Base-by-base conservation (phyloP, 371 early-diverging fungal species). In the Haplosporangium sp. region DNA sequence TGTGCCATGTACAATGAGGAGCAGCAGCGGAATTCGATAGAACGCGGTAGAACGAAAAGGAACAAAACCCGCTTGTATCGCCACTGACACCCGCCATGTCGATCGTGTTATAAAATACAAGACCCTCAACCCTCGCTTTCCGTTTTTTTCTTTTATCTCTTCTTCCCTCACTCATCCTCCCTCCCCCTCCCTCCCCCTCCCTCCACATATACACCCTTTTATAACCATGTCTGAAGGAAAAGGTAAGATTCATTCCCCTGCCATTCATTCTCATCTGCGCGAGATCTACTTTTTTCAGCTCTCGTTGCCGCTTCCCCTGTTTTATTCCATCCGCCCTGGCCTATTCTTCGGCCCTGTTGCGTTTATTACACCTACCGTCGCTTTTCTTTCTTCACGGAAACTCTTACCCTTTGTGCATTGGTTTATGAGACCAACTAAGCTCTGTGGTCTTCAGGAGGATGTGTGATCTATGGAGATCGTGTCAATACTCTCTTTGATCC, bases 151-250 rank as follows among this genome's bases (percentile, higher is more conserved):
- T 59, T 63, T 64, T 53, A 57, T 59, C 57, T 57, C 50, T 43
- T 65, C 51, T 37, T 64, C 65, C 65, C 40, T 57, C 51, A 46
- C 52, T 36, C 64, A 38, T 45, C n/a, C 48, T 63, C 63, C 54
- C 52, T 50, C 37, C 65, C 53, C 57, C 42, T 55, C 52, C 57
- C 69, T 21, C n/a, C 65, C 53, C 57, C 42, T 55, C 52, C 57
- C 69, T 21, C n/a, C 58, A 38, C 52, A 60, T 48, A 40, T 40
- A 69, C 76, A 75, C 29, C 4, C 29, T 29, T 29, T 4, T 29
- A 29, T 29, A 29, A 29, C 65, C 70, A 75, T 75, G 76, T 66
- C 76, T 66, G 70, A 66, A 75, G 76, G 76, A 75, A 75, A 75
- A 75, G 76, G 76, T 75, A 75, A 69, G 70, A 54, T 20, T 50